Conservation (phyloP, 345 rosid genomes). For the Pistacia atlantica region DNA sequence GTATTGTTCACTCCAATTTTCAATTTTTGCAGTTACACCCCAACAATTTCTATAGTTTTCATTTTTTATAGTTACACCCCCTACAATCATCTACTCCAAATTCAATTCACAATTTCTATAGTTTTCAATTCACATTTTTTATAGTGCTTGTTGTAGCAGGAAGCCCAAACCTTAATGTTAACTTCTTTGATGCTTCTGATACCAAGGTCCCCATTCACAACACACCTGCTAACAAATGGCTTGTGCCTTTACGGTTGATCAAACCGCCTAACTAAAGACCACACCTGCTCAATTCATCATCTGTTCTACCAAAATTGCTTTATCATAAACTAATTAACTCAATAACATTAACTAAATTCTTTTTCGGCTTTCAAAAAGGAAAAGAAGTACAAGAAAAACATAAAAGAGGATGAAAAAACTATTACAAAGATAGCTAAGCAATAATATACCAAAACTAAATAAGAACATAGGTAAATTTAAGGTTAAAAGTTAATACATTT, state of each 20-base stretch:
- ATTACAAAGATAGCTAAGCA: no score
- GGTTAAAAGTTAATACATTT: not conserved
- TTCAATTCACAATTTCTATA: no score
- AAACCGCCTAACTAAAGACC: constrained; percentile 93
- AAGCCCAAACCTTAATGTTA: constrained; percentile 89
- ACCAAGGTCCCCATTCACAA: constrained; percentile 69
- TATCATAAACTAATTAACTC: no score
- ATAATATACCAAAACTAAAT: not conserved
- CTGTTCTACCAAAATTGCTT: not conserved
- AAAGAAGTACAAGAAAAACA: no score
- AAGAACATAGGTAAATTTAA: not conserved
- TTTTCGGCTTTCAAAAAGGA: no score
- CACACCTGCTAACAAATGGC: constrained; percentile 84
- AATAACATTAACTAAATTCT: no score
- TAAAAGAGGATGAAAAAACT: not conserved
- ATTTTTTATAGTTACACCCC: no score
- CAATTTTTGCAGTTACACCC: no score
- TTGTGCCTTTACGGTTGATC: constrained; percentile 93
- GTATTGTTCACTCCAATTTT: no score
- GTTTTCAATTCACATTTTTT: no score
- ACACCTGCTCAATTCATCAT: constrained; percentile 51
- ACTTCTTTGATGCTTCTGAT: constrained; percentile 93
- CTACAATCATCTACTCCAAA: no score
- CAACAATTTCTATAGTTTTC: no score
- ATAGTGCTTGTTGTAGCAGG: constrained; percentile 91